A percentile compares a stretch with the other conserved stretches of the same genome.
Conservation (phyloP, 2,329 filamentous ascomycete species). For the Shiraia sp. region DNA sequence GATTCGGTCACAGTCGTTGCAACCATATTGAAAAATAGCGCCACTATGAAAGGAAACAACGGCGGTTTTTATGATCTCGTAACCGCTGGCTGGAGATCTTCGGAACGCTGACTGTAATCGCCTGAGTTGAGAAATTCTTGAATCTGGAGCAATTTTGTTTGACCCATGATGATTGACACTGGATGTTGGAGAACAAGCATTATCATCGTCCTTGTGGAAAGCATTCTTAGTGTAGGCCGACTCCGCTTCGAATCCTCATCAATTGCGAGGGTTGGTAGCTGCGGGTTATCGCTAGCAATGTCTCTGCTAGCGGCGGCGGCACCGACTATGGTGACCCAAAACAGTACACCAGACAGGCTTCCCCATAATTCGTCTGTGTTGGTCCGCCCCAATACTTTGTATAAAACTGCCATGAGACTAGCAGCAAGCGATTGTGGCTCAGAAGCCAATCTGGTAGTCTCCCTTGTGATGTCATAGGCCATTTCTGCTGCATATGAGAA, state of each 20-base stretch:
- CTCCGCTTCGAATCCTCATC: constrained; percentile 27
- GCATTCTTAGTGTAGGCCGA: constrained; percentile 35
- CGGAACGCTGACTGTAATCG: neutral
- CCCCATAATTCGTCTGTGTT: constrained; percentile 34
- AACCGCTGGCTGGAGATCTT: neutral
- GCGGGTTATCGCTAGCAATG: constrained; percentile 12
- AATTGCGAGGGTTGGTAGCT: constrained; percentile 3
- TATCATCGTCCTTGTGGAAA: constrained; percentile 26
- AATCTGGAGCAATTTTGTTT: constrained; percentile 31
- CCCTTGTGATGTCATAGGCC: neutral
- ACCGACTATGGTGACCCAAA: constrained; percentile 39
- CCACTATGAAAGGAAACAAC: neutral
- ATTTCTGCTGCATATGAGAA: constrained; percentile 34
- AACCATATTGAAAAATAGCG: neutral
- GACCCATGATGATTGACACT: constrained; percentile 23
- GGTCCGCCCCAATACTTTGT: constrained; percentile 26
- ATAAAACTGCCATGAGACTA: constrained; percentile 24
- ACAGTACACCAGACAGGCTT: constrained; percentile 39
- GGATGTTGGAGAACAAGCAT: constrained; percentile 35
- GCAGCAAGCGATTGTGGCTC: neutral
- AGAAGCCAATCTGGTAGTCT: too few species aligned
- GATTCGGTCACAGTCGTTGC: too few species aligned
- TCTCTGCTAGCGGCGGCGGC: constrained; percentile 32
- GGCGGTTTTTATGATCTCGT: neutral
- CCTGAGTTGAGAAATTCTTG: constrained; percentile 28